Evolutionary conservation across 2,329 filamentous ascomycete species (phyloP).

Genomic region (Monilinia laxa): DNA sequence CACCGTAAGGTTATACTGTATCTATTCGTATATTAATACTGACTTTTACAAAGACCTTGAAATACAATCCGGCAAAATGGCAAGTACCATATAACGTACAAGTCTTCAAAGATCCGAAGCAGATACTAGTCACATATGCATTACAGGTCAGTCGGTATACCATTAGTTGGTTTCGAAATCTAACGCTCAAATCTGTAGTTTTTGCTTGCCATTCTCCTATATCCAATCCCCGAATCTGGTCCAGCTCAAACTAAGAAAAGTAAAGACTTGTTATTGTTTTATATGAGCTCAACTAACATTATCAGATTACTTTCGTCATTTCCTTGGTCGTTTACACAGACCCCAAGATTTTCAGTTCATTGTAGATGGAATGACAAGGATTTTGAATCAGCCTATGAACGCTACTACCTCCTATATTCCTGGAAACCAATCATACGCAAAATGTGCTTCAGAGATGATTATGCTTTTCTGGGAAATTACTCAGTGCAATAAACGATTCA

Average conservation of each 20-base stretch:
- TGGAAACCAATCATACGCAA: conserved; percentile 72
- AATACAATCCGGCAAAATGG: conserved; percentile 95
- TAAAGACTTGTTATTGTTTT: conserved; percentile 23
- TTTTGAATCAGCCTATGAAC: conserved; percentile 89
- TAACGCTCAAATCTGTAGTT: conserved; percentile 52
- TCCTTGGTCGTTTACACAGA: conserved; percentile 74
- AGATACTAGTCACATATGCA: conserved; percentile 87
- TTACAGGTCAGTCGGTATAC: conserved; percentile 50
- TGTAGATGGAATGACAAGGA: conserved; percentile 88
- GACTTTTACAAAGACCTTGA: conserved; percentile 65
- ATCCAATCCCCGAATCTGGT: conserved; percentile 78
- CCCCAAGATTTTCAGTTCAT: conserved; percentile 98
- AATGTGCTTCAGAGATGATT: conserved; percentile 91
- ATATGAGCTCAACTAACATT: conserved; percentile 22
- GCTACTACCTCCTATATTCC: conserved; percentile 86
- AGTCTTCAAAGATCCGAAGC: conserved; percentile 86
- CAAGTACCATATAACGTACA: conserved; percentile 90
- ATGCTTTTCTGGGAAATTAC: conserved; percentile 97
- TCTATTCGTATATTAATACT: conserved; percentile 1
- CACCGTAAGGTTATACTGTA: conserved; percentile 60
- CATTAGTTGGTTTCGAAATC: not conserved
- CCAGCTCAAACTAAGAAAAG: conserved; percentile 68
- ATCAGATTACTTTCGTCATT: conserved; percentile 80
- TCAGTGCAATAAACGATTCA: conserved; percentile 96
- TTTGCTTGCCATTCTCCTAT: conserved; percentile 79